Evolutionary conservation across 345 rosid species (phyloP).

Genomic region (Eucalyptus polybractea): DNA sequence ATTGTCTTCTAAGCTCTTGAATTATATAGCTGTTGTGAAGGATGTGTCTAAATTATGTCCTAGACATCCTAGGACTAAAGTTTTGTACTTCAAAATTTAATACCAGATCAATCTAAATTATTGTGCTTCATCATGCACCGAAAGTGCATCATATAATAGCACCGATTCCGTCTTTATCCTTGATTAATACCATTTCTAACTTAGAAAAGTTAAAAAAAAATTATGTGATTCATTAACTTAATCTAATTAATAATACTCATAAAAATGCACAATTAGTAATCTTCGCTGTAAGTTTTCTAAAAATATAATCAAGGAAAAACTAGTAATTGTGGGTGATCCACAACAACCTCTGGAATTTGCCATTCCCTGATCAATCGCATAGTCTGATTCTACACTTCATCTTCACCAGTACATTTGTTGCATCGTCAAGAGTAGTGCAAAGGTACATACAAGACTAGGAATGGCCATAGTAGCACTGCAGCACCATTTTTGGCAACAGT

Average conservation of each 20-base stretch:
- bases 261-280: neutral
- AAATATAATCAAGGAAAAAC: neutral
- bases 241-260: neutral
- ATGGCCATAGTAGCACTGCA: neutral
- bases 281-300: neutral
- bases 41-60: too few species aligned
- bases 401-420: too few species aligned
- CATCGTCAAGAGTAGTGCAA: neutral
- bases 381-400: neutral
- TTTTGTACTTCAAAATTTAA: too few species aligned
- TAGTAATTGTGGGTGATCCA: neutral
- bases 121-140: too few species aligned
- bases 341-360: neutral
- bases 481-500: neutral
- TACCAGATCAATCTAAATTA: too few species aligned
- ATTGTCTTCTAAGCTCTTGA: too few species aligned
- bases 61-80: too few species aligned
- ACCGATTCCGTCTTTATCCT: fast-evolving
- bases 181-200: neutral
- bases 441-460: neutral
- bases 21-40: too few species aligned
- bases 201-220: neutral
- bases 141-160: neutral
- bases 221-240: neutral
- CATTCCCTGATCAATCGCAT: neutral